These are phyloP conservation scores for Cucurbita argyrosperma DNA, from an alignment of 306 rosid species.

Conservation along the genomic window DNA sequence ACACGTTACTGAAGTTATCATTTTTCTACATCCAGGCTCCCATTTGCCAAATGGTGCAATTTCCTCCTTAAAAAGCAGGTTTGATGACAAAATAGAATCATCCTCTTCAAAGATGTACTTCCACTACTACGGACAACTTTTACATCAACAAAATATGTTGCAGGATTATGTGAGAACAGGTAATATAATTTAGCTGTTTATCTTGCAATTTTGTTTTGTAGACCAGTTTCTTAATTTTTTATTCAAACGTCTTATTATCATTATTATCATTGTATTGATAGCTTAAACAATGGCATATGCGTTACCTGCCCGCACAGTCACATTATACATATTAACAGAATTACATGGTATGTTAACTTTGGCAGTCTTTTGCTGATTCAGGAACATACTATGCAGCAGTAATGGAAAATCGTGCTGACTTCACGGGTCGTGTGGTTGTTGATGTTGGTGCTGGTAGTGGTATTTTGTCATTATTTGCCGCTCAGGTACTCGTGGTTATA, in stretches of 20 bases:
- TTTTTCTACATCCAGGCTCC: constrained; percentile 25
- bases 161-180: constrained; percentile 98
- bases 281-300: not conserved
- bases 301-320: not conserved
- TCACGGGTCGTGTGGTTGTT: constrained; percentile 72
- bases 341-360: constrained; percentile 1
- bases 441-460: constrained; percentile 99
- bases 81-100: constrained; percentile 83
- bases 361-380: constrained; percentile 13
- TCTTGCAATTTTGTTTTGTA: not conserved
- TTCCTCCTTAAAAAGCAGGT: constrained; percentile 49
- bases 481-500: constrained; percentile 46
- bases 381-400: constrained; percentile 92
- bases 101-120: constrained; percentile 95
- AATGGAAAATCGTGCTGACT: constrained; percentile 76
- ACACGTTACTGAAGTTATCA: not conserved
- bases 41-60: constrained; percentile 44
- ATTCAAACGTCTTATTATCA: not conserved
- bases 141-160: constrained; percentile 94
- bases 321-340: not conserved
- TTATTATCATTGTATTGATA: not conserved
- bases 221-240: not conserved
- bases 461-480: constrained; percentile 90
- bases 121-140: constrained; percentile 88
- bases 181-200: constrained; percentile 14